Base-by-base conservation (phyloP, 495 filamentous ascomycete genomes). In the Usnea hakonensis region DNA sequence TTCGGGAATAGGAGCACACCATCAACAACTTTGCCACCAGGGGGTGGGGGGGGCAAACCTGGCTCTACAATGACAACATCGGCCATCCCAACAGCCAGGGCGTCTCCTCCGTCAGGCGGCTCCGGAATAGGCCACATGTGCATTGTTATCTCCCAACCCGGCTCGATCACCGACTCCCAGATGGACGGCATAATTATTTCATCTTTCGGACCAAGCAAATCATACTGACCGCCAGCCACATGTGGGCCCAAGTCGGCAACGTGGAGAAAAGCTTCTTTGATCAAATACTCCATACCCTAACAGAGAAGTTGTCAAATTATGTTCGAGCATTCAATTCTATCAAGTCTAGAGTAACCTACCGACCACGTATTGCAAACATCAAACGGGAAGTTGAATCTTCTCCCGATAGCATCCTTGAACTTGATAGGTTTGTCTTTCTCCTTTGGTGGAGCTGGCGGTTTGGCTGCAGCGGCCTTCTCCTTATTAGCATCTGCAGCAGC, bases 121-220 rank as follows among this genome's bases (percentile, higher is more conserved):
- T 86, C 85, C 6, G 82, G 84, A 79, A 96, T 88, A 7, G 93
- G 91, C 92, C 92, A 97, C 90, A 96, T 94, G 65, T 95, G 89
- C 93, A 96, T 96, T 4, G 86, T 91, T 68, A 97, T 87, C 43
- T 82, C 79, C 90, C 90, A 95, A 71, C 92, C 90, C 8, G 90
- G 90, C 73, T 94, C 83, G 50, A 95, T 76, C 53, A 91, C 85
- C 58, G 84, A 90, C 62, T 94, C 90, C 90, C 90, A 95, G 10
- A 94, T 85, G 63, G 89, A 83, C 9, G 90, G 90, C 26, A 95
- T 84, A 65, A 95, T 90, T 67, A 95, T 94, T 66, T 93, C 89
- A 60, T 87, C 88, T 70, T 93, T 86, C 2, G 90, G 90, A 1
- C 88, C 89, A 21, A 90, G 80, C 44, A 95, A 77, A 72, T 95